Evolutionary conservation across 2,329 filamentous ascomycete genomes (phyloP).

Genomic region (Aspergillus fijiensis): DNA sequence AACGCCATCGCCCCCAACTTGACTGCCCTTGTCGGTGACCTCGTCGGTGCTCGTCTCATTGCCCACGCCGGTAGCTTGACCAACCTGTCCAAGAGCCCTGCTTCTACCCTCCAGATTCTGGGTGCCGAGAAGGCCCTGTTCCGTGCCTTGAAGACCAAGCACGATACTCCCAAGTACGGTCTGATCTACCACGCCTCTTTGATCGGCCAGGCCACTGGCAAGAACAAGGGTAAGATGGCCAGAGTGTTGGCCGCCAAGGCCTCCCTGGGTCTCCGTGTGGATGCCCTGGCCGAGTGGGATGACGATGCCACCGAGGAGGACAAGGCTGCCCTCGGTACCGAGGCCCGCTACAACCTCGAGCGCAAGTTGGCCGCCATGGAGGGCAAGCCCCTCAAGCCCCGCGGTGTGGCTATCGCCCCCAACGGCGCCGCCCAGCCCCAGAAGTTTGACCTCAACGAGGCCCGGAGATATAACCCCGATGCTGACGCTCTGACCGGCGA

Average conservation of each 20-base stretch:
- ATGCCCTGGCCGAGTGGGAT: slow-evolving; percentile 79
- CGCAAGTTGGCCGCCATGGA: slow-evolving; percentile 63
- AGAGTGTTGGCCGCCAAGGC: slow-evolving; percentile 94
- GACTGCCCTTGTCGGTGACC: slow-evolving; percentile 86
- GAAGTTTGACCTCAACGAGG: slow-evolving; percentile 83
- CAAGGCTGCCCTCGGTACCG: slow-evolving; percentile 74
- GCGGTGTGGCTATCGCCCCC: slow-evolving; percentile 72
- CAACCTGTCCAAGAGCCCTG: slow-evolving; percentile 91
- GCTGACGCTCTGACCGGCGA: slow-evolving; percentile 79
- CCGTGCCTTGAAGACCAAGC: slow-evolving; percentile 97
- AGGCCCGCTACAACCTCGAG: slow-evolving; percentile 50
- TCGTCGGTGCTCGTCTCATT: slow-evolving; percentile 92
- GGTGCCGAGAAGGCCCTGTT: slow-evolving; percentile 99
- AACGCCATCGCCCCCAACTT: slow-evolving; percentile 94
- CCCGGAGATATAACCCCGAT: slow-evolving; percentile 89
- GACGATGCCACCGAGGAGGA: slow-evolving; percentile 84
- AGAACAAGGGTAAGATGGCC: slow-evolving; percentile 99
- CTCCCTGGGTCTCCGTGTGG: slow-evolving; percentile 87
- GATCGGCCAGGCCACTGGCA: slow-evolving; percentile 93
- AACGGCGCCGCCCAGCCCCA: slow-evolving; percentile 66
- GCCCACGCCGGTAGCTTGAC: slow-evolving; percentile 91
- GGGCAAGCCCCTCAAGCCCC: slow-evolving; percentile 81
- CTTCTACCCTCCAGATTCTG: slow-evolving; percentile 95
- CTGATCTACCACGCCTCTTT: slow-evolving; percentile 89
- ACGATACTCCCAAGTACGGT: slow-evolving; percentile 98